Base-by-base conservation (phyloP, 257 asterid species). In the Salvia splendens region DNA sequence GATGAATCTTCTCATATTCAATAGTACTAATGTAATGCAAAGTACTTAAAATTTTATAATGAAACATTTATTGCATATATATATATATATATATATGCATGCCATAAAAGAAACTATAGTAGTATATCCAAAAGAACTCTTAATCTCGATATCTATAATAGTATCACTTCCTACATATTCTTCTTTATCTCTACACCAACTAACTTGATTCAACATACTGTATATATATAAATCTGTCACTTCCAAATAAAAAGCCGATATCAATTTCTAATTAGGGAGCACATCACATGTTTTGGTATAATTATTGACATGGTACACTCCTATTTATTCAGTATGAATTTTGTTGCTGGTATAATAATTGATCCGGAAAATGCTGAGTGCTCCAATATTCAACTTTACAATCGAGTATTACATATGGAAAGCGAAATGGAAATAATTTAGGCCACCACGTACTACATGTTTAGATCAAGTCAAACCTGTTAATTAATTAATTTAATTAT, bases 301-400 rank as follows among this genome's bases (percentile, higher is more conserved):
- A 14, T 15, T 1, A 49, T 50, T 16, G 33, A 30, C 0, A 8
- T n/a, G 51, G n/a, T 0, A 46, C 4, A 7, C 41, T n/a, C n/a
- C n/a, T 36, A 36, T 45, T 11, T 12, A 45, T 45, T 11, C 15
- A 3, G 12, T n/a, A 12, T 38, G 43, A 38, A 38, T 1, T 2
- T 53, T 36, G 1, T 3, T 17, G 58, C 3, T 53, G 60, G 33
- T 45, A 47, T 28, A 57, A 56, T 73, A 73, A 65, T 67, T 67
- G 51, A 51, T 60, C 8, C 48, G 12, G 50, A 73, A 17, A 40
- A 67, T 42, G 59, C 41, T 7, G 36, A 61, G 79, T 61, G 74
- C 61, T 61, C 78, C 73, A 73, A 73, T 66, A 65, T 24, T 57
- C 64, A 66, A 61, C 78, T 68, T 51, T 74, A 43, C 35, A 16